phyloP scores from a whole-genome alignment of 805 yeast genomes.

The Barnettozyma botsteinii region DNA sequence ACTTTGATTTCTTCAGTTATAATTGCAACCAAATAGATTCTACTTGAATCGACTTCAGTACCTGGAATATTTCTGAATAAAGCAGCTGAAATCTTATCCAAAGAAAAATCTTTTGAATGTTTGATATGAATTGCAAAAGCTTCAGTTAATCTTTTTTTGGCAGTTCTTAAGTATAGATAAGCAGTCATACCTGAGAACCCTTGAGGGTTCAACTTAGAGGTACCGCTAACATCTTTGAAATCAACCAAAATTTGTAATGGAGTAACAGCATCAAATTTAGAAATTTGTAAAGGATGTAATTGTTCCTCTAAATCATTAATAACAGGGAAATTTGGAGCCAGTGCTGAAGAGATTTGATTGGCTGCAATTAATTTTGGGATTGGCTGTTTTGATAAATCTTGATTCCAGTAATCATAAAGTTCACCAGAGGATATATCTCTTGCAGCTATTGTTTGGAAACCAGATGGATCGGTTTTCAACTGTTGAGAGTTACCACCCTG shows the following conservation, averaged over 20 bases:
- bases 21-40: conserved; percentile 70
- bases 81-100: conserved; percentile 73
- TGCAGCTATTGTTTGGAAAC: conserved; percentile 61
- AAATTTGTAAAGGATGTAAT: conserved; percentile 41
- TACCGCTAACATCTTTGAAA: conserved; percentile 62
- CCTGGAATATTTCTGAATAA: conserved; percentile 72
- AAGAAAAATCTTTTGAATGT: conserved; percentile 48
- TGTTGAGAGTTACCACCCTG: conserved; percentile 18
- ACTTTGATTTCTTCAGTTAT: conserved; percentile 64
- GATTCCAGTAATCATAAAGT: conserved; percentile 35
- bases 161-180: conserved; percentile 62
- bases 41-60: conserved; percentile 53
- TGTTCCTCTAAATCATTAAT: conserved; percentile 29
- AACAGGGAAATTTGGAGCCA: conserved; percentile 66
- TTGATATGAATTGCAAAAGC: conserved; percentile 67
- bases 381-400: conserved; percentile 26
- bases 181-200: conserved; percentile 71
- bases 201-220: conserved; percentile 54
- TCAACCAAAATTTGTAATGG: conserved; percentile 65
- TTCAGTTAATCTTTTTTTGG: conserved; percentile 63
- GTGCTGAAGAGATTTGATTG: conserved; percentile 64
- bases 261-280: conserved; percentile 42
- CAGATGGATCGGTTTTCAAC: conserved; percentile 45
- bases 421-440: conserved; percentile 59
- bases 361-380: conserved; percentile 57